Conservation (phyloP, 2,329 filamentous ascomycete genomes). For the Waltergamsia citrina region DNA sequence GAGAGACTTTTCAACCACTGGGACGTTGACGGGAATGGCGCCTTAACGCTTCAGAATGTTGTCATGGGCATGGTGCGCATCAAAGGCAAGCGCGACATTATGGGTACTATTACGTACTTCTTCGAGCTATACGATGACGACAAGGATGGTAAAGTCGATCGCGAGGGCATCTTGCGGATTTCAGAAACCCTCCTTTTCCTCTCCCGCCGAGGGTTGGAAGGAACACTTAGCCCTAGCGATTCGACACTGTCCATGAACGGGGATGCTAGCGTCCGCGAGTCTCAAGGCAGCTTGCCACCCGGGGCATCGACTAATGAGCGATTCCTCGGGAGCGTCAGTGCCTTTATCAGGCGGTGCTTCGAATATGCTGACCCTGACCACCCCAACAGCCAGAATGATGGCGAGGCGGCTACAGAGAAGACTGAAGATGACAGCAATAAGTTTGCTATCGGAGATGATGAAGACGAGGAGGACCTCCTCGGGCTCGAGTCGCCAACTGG, state of each 20-base stretch:
- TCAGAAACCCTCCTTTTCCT: constrained; percentile 91
- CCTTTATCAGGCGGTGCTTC: constrained; percentile 92
- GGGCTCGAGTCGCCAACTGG: constrained; percentile 40
- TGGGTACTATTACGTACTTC: constrained; percentile 96
- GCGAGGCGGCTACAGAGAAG: constrained; percentile 15
- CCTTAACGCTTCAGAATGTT: constrained; percentile 80
- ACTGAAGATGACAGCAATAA: constrained; percentile 28
- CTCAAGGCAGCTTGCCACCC: constrained; percentile 27
- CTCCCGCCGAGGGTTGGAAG: constrained; percentile 77
- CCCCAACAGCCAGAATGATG: constrained; percentile 45
- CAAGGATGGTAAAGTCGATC: constrained; percentile 80
- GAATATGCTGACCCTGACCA: constrained; percentile 95
- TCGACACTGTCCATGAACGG: constrained; percentile 45
- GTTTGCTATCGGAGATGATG: constrained; percentile 69
- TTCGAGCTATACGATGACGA: constrained; percentile 96
- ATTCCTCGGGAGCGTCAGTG: constrained; percentile 87
- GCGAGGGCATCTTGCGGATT: constrained; percentile 89
- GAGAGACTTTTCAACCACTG: constrained; percentile 78
- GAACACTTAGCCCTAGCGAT: constrained; percentile 55
- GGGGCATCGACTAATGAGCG: constrained; percentile 69
- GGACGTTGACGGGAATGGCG: constrained; percentile 71
- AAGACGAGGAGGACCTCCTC: constrained; percentile 46
- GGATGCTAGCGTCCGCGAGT: constrained; percentile 18
- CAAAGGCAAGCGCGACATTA: constrained; percentile 90
- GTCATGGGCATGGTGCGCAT: constrained; percentile 84